These are phyloP conservation scores for Orbilia oligospora DNA, from an alignment of 2,329 filamentous ascomycete genomes.

Conservation along the genomic window DNA sequence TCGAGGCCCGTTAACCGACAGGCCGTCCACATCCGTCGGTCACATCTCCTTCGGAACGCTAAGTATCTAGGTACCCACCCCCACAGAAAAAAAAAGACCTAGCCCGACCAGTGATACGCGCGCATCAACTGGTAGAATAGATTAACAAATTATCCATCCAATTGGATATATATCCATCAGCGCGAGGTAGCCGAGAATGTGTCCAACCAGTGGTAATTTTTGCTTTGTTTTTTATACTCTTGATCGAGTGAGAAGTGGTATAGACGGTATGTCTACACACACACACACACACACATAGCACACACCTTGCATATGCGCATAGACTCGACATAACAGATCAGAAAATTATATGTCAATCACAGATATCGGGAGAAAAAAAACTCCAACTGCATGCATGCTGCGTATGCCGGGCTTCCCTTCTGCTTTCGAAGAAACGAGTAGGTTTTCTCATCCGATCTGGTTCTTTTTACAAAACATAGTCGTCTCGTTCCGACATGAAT, in stretches of 20 bases:
- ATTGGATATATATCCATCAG: slow-evolving; percentile 14
- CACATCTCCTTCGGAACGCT: background rate
- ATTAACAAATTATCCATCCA: slow-evolving; percentile 11
- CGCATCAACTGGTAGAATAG: background rate
- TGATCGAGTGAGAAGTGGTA: background rate
- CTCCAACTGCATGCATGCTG: background rate
- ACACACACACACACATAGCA: background rate
- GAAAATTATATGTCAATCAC: slow-evolving; percentile 7
- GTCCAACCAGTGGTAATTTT: background rate
- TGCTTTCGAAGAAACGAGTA: background rate
- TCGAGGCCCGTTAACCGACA: background rate
- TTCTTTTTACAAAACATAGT: background rate
- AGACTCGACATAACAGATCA: background rate
- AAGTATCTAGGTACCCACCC: background rate
- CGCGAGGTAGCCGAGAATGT: background rate
- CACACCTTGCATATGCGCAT: background rate
- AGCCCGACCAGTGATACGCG: background rate
- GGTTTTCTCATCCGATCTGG: background rate
- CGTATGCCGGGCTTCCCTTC: background rate
- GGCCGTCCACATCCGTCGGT: background rate
- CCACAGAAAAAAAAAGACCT: background rate
- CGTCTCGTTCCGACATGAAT: too few species aligned
- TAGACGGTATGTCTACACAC: background rate
- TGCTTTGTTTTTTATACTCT: background rate
- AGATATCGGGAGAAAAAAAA: background rate